phyloP scores from a whole-genome alignment of 2,329 filamentous ascomycete species.

The Thelonectria rubi region DNA sequence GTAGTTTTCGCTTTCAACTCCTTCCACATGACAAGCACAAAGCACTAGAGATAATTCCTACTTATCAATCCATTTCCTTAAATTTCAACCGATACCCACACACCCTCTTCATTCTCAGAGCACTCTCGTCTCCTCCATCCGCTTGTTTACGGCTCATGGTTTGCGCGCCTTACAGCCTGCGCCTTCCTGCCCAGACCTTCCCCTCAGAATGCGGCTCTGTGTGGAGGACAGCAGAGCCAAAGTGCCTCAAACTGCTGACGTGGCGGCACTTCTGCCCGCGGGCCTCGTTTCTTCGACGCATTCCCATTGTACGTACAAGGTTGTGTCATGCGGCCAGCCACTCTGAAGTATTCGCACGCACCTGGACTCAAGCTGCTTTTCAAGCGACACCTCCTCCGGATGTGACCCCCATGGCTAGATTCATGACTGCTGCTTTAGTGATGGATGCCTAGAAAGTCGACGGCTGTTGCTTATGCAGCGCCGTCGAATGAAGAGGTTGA shows the following conservation, averaged over 20 bases:
- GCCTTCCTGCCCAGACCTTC: not conserved
- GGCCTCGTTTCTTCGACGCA: conserved; percentile 14
- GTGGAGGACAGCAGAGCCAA: not conserved
- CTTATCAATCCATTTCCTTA: too few relatives aligned
- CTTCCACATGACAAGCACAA: too few relatives aligned
- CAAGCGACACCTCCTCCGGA: not conserved
- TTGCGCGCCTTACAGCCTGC: not conserved
- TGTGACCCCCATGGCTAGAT: not conserved
- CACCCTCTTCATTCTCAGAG: too few relatives aligned
- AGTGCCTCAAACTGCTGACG: conserved; percentile 31
- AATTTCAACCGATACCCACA: too few relatives aligned
- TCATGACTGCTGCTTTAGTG: conserved; percentile 7
- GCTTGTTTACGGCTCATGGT: too few relatives aligned
- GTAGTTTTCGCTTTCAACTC: too few relatives aligned
- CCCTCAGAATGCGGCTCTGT: not conserved
- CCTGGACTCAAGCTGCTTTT: not conserved
- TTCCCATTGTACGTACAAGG: conserved; percentile 19
- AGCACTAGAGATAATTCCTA: too few relatives aligned
- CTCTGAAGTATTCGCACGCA: not conserved
- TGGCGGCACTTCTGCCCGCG: conserved; percentile 27
- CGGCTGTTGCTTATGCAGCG: not conserved
- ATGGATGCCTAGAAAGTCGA: conserved; percentile 2
- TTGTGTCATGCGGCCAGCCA: conserved; percentile 30
- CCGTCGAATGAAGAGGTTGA: too few relatives aligned
- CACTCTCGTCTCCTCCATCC: too few relatives aligned